A percentile compares a stretch with the other conserved stretches of the same genome.
Conservation (phyloP, 352 stramenopile genomes). For the Pythium inflatum region DNA sequence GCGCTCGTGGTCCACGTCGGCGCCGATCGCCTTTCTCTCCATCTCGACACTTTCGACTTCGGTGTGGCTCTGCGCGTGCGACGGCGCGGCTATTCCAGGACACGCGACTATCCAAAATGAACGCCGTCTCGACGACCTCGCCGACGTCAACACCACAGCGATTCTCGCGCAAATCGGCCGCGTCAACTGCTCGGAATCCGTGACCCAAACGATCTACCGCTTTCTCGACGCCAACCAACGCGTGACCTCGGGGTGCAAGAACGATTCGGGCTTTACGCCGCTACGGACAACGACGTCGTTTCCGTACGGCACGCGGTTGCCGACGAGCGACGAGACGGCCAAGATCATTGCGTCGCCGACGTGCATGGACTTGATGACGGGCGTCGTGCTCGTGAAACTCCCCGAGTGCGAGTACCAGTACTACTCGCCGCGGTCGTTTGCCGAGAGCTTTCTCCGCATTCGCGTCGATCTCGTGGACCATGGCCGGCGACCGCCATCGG, state of each 20-base stretch:
- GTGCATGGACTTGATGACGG: constrained; percentile 38
- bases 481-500: constrained; percentile 8
- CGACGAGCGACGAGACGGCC: constrained; percentile 23
- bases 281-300: too few species aligned
- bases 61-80: background rate
- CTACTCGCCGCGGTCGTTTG: constrained; percentile 31
- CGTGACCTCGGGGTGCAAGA: constrained; percentile 31
- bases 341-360: constrained; percentile 28
- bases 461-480: constrained; percentile 36
- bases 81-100: background rate
- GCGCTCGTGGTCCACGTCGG: background rate
- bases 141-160: constrained; percentile 12
- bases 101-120: too few species aligned
- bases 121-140: background rate
- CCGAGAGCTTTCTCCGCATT: constrained; percentile 36
- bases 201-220: constrained; percentile 18
- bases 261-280: constrained; percentile 34
- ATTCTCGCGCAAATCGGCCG: constrained; percentile 25
- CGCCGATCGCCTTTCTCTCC: background rate
- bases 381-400: constrained; percentile 37
- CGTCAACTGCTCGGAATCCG: constrained; percentile 20
- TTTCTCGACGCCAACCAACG: constrained; percentile 33
- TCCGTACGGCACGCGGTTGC: constrained; percentile 25
- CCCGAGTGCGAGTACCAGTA: constrained; percentile 36
- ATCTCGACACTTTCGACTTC: too few species aligned